phyloP scores from a whole-genome alignment of 345 rosid species.

The Dipteronia dyeriana region DNA sequence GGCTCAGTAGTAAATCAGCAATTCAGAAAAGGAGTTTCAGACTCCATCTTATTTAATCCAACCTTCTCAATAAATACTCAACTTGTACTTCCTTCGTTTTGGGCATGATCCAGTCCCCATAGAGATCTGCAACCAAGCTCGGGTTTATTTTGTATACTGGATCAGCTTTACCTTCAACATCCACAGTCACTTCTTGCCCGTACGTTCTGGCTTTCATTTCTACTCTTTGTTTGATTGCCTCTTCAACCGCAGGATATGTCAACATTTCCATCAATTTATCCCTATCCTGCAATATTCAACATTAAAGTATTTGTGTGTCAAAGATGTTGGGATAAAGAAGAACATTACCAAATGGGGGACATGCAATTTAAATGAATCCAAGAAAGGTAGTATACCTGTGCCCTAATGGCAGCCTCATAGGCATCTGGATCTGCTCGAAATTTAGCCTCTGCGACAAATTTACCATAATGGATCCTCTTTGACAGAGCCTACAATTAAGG shows the following conservation, averaged over 20 bases:
- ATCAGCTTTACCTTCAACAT: slow-evolving; percentile 22
- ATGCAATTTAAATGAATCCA: neutral
- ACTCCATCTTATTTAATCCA: slow-evolving; percentile 37
- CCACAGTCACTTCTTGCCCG: slow-evolving; percentile 48
- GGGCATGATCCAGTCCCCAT: slow-evolving; percentile 84
- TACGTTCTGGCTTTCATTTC: slow-evolving; percentile 65
- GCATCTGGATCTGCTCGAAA: slow-evolving; percentile 68
- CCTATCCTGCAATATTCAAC: slow-evolving; percentile 46
- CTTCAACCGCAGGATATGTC: slow-evolving; percentile 60
- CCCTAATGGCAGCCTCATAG: slow-evolving; percentile 63
- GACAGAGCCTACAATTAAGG: slow-evolving; percentile 65
- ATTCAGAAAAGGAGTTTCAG: neutral
- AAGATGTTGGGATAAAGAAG: neutral
- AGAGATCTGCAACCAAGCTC: slow-evolving; percentile 58
- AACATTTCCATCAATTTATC: slow-evolving; percentile 53
- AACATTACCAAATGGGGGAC: neutral
- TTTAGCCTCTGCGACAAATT: slow-evolving; percentile 93
- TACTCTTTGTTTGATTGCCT: slow-evolving; percentile 60
- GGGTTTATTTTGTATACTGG: slow-evolving; percentile 68
- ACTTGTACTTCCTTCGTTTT: slow-evolving; percentile 85
- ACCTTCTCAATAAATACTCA: slow-evolving; percentile 67
- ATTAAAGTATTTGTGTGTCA: neutral
- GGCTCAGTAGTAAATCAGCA: neutral
- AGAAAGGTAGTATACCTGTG: slow-evolving; percentile 47
- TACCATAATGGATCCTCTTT: slow-evolving; percentile 93